Base-by-base conservation (phyloP, 495 filamentous ascomycete species). In the Tuber calosporum region DNA sequence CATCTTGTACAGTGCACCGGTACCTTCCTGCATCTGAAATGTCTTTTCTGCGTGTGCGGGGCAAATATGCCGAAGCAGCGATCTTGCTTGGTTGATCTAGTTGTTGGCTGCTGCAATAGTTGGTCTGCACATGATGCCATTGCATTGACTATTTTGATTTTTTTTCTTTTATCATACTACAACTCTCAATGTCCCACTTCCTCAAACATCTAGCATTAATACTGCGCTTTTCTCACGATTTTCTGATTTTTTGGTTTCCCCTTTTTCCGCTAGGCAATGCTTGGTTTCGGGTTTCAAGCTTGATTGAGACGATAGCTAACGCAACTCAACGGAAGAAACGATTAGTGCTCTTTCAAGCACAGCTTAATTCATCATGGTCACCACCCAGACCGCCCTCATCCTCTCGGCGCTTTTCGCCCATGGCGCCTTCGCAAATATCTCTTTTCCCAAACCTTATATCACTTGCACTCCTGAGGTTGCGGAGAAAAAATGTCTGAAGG, bases 321-420 rank as follows among this genome's bases (percentile, higher is more conserved):
- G 34, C 40, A 38, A 38, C 37, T 15, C 40, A 38, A 39, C 67
- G 67, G 37, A 42, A 69, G 26, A 20, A n/a, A 69, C 40, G 69
- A 75, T 66, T 70, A 66, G 53, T 72, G 72, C 69, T 37, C 26
- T 66, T 36, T 79, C 26, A 62, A 34, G 67, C 53, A 45, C 68
- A 43, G 58, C 67, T 39, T 78, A 77, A 75, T 71, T 79, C 66
- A 79, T 48, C 40, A 79, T 79, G 77, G 76, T 69, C 67, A 7
- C 37, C 6, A 41, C 22, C 0, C 36, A 79, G 71, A 67, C 66
- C 41, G 42, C 74, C 40, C 20, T 79, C 17, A 38, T 78, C 75
- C 76, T 78, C 70, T 73, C 76, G 41, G 76, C 74, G 20, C 76
- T 79, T 19, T 38, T 79, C 38, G 77, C 73, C 67, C 72, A 72